phyloP scores from a whole-genome alignment of 2,329 filamentous ascomycete species.

The Endocalyx cinctus region DNA sequence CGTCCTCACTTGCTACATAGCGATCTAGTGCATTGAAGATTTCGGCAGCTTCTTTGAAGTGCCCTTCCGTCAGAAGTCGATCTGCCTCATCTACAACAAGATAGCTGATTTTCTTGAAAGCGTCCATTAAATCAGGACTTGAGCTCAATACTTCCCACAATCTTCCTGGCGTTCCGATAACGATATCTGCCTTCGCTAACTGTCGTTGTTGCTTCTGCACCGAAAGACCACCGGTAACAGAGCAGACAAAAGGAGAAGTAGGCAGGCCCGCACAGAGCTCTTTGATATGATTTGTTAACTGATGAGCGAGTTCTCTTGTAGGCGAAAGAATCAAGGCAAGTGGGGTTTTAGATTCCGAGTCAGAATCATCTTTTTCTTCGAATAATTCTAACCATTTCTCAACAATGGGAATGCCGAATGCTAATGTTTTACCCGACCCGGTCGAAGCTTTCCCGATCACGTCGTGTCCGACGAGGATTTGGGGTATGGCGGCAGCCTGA shows the following conservation, averaged over 20 bases:
- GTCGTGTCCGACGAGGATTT: slow-evolving; percentile 78
- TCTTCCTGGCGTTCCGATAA: slow-evolving; percentile 89
- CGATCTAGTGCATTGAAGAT: slow-evolving; percentile 79
- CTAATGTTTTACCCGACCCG: slow-evolving; percentile 92
- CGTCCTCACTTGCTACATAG: slow-evolving; percentile 50
- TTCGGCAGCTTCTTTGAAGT: slow-evolving; percentile 91
- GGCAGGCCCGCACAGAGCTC: slow-evolving; percentile 62
- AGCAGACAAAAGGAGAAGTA: slow-evolving; percentile 68
- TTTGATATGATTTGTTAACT: slow-evolving; percentile 78
- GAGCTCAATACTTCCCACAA: slow-evolving; percentile 90
- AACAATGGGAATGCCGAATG: slow-evolving; percentile 89
- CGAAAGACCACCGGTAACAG: slow-evolving; percentile 86
- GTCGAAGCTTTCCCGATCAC: slow-evolving; percentile 95
- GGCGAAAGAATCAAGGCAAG: slow-evolving; percentile 82
- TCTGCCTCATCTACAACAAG: slow-evolving; percentile 94
- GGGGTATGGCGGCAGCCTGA: slow-evolving; percentile 73
- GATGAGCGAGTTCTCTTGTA: slow-evolving; percentile 89
- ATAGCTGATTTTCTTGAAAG: slow-evolving; percentile 71
- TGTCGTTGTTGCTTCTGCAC: slow-evolving; percentile 92
- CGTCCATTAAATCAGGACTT: slow-evolving; percentile 62
- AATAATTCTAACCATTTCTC: slow-evolving; percentile 65
- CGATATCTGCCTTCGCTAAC: slow-evolving; percentile 77
- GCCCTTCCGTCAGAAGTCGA: slow-evolving; percentile 81
- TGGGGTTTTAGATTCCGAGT: slow-evolving; percentile 41
- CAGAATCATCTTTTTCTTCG: slow-evolving; percentile 29